Conservation (phyloP, 441 rosid genomes). For the Aquilaria agallochum region DNA sequence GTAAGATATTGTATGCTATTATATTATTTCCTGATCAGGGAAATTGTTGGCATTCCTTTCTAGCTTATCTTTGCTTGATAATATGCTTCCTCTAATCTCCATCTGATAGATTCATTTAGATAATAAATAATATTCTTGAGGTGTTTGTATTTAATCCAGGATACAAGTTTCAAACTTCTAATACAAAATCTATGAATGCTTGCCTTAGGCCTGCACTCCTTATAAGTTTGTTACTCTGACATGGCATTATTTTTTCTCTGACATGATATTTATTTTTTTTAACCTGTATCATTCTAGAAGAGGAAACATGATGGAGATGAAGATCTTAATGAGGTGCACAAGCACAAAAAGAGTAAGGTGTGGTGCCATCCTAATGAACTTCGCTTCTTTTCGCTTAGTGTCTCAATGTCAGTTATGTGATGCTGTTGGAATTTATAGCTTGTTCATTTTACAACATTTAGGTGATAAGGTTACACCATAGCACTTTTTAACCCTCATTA, state of each 20-base stretch:
- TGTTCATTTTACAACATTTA: no score
- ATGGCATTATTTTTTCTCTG: conserved; percentile 7
- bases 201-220: not conserved
- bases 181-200: not conserved
- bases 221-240: not conserved
- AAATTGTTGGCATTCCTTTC: no score
- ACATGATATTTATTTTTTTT: conserved; percentile 7
- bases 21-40: conserved; percentile 14
- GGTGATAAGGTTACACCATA: no score
- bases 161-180: conserved; percentile 5
- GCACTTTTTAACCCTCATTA: not conserved
- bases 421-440: no score
- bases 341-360: conserved; percentile 97
- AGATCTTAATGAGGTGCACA: conserved; percentile 73
- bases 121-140: no score
- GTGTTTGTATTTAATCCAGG: no score
- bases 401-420: not conserved
- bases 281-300: conserved; percentile 54
- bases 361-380: conserved; percentile 12
- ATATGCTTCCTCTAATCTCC: no score
- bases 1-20: conserved; percentile 37
- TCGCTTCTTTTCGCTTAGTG: conserved; percentile 1
- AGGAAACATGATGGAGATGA: conserved; percentile 94
- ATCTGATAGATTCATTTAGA: no score
- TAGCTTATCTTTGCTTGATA: no score